Base-by-base conservation (phyloP, 225 moss, liverwort and hornwort species). In the Sphagnum tenellum region DNA sequence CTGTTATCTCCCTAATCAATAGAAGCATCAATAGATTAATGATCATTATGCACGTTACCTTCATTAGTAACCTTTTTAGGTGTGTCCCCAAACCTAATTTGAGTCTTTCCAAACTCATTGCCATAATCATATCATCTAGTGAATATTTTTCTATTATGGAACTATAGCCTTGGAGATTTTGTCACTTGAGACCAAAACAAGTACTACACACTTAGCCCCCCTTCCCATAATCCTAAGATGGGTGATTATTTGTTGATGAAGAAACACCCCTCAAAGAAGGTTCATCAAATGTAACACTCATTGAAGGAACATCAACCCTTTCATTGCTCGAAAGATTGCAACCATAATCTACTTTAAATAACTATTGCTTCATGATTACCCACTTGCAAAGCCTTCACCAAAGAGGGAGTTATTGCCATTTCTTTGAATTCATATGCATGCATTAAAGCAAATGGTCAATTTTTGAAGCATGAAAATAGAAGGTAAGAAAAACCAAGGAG, bases 191-290 rank as follows among this genome's bases (percentile, higher is more conserved):
- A 90, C 67, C 65, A 86, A 71, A 10, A 83, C 72, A 3, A 79
- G 85, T 59, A 83, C 84, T 55, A 92, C 87, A 61, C 96, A 83
- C 80, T 92, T 90, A 61, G 90, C 78, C 47, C 96, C 96, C 73
- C 96, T 80, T 55, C 96, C 96, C 52, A 96, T 79, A 70, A 96
- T 85, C 59, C 92, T 87, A 57, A 92, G 85, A 72, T 92, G 82
- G 44, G 96, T 92, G 13, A 92, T 88, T 53, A 81, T 78, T 57
- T n/a, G 78, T 76, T 51, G 82, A 65, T 65, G 90, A 77, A 53
- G 83, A 75, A 52, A 72, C 62, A n/a, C 81, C 77, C 12, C 75
- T 64, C 55, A 72, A 63, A 46, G 79, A 75, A 49, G 84, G 75
- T 59, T 76, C 71, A 79, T 73, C 77, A 64, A 83, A 83, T 53